These are phyloP conservation scores for Exophiala aquamarina DNA, from an alignment of 2,329 filamentous ascomycete genomes.

Conservation along the genomic window DNA sequence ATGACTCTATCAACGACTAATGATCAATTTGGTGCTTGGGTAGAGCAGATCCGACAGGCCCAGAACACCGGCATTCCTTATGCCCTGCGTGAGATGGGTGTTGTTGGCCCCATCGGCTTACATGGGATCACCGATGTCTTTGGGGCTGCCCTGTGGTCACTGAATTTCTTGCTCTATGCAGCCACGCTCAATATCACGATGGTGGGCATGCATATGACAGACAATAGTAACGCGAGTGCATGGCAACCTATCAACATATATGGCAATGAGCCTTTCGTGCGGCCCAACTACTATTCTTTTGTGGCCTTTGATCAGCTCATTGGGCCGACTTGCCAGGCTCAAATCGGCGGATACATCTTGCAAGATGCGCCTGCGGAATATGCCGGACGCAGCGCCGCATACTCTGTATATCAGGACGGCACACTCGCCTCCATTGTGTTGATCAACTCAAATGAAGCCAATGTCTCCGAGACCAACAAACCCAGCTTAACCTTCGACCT, in stretches of 20 bases:
- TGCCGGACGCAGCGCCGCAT: constrained; percentile 43
- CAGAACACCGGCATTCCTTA: constrained; percentile 45
- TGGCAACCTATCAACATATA: constrained; percentile 49
- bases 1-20: constrained; percentile 49
- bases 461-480: constrained; percentile 40
- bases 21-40: constrained; percentile 49
- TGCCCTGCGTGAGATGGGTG: constrained; percentile 53
- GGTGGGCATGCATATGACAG: constrained; percentile 56
- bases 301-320: constrained; percentile 53
- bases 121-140: constrained; percentile 49
- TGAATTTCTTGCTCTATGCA: constrained; percentile 54
- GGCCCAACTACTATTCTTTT: constrained; percentile 52
- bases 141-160: constrained; percentile 51
- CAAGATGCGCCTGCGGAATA: constrained; percentile 36
- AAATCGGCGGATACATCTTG: constrained; percentile 40
- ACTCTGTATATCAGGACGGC: constrained; percentile 46
- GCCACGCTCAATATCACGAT: constrained; percentile 49
- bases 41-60: constrained; percentile 43
- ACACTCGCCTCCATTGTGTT: constrained; percentile 44
- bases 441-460: constrained; percentile 48
- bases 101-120: constrained; percentile 51
- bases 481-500: constrained; percentile 42
- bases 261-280: constrained; percentile 43
- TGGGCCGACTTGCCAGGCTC: constrained; percentile 47
- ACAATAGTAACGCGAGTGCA: constrained; percentile 52